Conservation (phyloP, 2,329 filamentous ascomycete genomes). For the Macrophomina phaseolina region DNA sequence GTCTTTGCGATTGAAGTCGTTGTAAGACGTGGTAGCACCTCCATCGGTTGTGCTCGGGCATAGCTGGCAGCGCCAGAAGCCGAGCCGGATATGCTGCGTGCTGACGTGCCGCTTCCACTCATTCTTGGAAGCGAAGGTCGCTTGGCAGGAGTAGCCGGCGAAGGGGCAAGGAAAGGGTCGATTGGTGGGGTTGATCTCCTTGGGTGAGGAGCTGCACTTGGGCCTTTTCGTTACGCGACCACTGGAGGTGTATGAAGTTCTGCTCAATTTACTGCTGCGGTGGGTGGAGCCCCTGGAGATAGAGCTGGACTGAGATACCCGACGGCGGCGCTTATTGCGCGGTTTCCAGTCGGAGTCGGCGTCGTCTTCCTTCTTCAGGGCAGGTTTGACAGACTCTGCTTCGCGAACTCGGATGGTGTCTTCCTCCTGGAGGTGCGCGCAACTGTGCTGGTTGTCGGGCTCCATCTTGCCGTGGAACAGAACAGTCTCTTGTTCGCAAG, state of each 20-base stretch:
- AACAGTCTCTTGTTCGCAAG: slow-evolving; percentile 32
- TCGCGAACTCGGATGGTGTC: slow-evolving; percentile 34
- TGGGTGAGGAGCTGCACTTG: slow-evolving; percentile 8
- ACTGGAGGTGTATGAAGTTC: neutral
- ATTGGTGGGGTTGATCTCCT: slow-evolving; percentile 28
- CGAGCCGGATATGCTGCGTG: slow-evolving; percentile 77
- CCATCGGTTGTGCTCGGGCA: slow-evolving; percentile 52
- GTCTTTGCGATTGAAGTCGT: slow-evolving; percentile 89
- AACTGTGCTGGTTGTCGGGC: neutral
- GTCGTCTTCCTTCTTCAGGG: slow-evolving; percentile 37
- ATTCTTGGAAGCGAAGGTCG: slow-evolving; percentile 81
- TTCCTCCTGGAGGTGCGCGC: slow-evolving; percentile 10
- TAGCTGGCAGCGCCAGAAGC: slow-evolving; percentile 77
- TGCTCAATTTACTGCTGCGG: slow-evolving; percentile 6
- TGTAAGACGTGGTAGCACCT: slow-evolving; percentile 43
- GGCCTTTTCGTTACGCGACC: slow-evolving; percentile 16
- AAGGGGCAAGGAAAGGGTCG: slow-evolving; percentile 79
- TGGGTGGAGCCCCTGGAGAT: slow-evolving; percentile 28
- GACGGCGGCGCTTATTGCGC: slow-evolving; percentile 33
- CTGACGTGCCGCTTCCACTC: slow-evolving; percentile 93
- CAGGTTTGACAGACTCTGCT: slow-evolving; percentile 45
- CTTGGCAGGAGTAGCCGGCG: slow-evolving; percentile 73
- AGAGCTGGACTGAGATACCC: slow-evolving; percentile 37
- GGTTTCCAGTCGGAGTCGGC: slow-evolving; percentile 45
- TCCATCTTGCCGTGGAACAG: slow-evolving; percentile 18